These are phyloP conservation scores for Rhododendron henanense DNA, from an alignment of 148 eudicot species.

Conservation along the genomic window DNA sequence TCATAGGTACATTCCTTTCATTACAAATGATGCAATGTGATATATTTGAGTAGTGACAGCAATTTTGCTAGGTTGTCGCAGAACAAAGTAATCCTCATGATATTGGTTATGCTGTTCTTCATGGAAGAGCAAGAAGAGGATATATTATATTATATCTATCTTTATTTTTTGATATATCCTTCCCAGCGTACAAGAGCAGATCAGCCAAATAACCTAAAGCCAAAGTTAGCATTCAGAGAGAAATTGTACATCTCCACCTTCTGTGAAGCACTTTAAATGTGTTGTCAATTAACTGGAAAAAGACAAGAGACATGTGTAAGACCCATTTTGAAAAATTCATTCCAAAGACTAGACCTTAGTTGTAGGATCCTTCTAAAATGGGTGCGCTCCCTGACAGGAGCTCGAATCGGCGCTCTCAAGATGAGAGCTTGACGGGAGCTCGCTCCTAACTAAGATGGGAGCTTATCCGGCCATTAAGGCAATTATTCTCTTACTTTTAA, in stretches of 20 bases:
- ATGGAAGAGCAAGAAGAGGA: not conserved
- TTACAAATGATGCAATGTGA: not conserved
- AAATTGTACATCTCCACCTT: not conserved
- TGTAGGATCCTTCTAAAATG: too few species aligned
- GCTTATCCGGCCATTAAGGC: too few species aligned
- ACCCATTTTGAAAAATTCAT: not conserved
- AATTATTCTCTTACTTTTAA: too few species aligned
- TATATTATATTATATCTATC: not conserved
- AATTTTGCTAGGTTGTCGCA: not conserved
- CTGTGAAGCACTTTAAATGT: not conserved
- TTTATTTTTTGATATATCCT: not conserved
- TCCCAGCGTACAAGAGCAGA: not conserved
- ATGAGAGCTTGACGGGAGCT: too few species aligned
- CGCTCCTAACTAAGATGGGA: too few species aligned
- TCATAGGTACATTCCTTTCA: not conserved
- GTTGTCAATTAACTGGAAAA: not conserved
- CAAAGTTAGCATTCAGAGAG: not conserved
- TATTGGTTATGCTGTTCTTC: not conserved
- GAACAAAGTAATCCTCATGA: not conserved
- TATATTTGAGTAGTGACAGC: not conserved
- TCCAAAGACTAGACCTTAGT: not conserved
- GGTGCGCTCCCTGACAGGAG: too few species aligned
- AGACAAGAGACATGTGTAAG: not conserved
- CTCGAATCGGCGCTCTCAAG: too few species aligned
- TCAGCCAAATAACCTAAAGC: not conserved